Evolutionary conservation across 2,329 filamentous ascomycete genomes (phyloP), one percentile per base, ranked within the genome.

Genomic region (Aspergillus sp.): DNA sequence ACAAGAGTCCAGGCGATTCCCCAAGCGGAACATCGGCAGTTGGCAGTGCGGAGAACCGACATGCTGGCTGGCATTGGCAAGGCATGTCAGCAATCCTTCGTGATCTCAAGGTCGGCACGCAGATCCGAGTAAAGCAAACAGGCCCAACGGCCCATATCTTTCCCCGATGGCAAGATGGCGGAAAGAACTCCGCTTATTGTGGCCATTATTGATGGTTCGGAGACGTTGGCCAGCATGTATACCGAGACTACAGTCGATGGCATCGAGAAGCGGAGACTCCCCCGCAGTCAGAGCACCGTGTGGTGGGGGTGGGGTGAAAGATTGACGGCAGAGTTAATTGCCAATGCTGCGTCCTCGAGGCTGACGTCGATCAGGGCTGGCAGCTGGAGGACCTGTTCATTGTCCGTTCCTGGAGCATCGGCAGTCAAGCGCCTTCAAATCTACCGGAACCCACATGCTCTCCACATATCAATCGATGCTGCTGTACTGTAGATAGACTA

Each of bases 21-120:
- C 6, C 11, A 48, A 48, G 49, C 19, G 37, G 44, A 15, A 48
- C 24, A 53, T 51, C 55, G 55, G 55, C 49, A 57, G 37, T 53
- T 57, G 49, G 8, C 19, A 21, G n/a, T 23, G 55, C 37, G 15
- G 33, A 24, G 35, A 57, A 27, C 43, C 49, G 55, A 53, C 40
- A 12, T 45, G 31, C 37, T 21, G 7, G 21, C 21, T 27, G 24
- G 21, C 17, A 9, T 31, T 21, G 21, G 23, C 15, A 23, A 12
- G 7, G 17, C 15, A 15, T 40, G 47, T 31, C 23, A 39, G 33
- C 9, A 39, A 50, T 40, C 47, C 41, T 35, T 27, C 15, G 40
- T 35, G 23, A 41, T 39, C 39, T 17, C 7, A 3, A 23, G 21
- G 31, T 12, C 31, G 35, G 40, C 14, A 37, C 21, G 27, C 31